These are phyloP conservation scores for Parascedosporium putredinis DNA, from an alignment of 2,329 filamentous ascomycete species.

Conservation along the genomic window DNA sequence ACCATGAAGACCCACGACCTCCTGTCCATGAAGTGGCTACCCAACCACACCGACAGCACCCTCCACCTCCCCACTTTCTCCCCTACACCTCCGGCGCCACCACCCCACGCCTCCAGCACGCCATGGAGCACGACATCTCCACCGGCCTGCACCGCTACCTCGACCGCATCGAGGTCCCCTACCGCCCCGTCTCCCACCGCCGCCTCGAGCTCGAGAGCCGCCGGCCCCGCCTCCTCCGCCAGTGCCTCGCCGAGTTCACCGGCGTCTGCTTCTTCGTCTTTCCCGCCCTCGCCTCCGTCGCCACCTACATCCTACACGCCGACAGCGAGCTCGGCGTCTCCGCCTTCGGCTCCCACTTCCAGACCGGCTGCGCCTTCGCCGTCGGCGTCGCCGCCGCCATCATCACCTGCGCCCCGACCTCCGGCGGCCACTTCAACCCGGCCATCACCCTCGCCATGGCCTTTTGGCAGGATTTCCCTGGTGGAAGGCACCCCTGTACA, in stretches of 20 bases:
- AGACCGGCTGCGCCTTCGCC: conserved; percentile 45
- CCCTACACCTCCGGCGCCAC: background rate
- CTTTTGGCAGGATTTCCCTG: conserved; percentile 47
- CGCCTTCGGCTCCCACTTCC: conserved; percentile 37
- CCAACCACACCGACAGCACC: background rate
- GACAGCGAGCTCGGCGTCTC: conserved; percentile 21
- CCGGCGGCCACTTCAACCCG: conserved; percentile 46
- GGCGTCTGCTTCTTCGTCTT: conserved; percentile 48
- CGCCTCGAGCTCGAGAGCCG: conserved; percentile 43
- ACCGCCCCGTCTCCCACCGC: conserved; percentile 35
- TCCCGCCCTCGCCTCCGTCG: conserved; percentile 41
- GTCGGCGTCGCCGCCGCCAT: conserved; percentile 49
- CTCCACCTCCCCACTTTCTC: conserved; percentile 1
- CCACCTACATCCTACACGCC: conserved; percentile 37
- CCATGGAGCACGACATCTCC: background rate
- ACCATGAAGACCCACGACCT: background rate
- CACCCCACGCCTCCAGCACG: background rate
- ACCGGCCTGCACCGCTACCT: conserved; percentile 3
- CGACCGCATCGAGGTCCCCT: conserved; percentile 2
- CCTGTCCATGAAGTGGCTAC: background rate
- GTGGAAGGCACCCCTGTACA: conserved; percentile 46
- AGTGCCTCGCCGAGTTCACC: conserved; percentile 44
- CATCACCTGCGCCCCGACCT: conserved; percentile 42
- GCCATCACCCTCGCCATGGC: conserved; percentile 35
- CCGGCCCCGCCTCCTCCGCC: conserved; percentile 41